A percentile compares a stretch with the other conserved stretches of the same genome.
Evolutionary conservation across 805 yeast genomes (phyloP).

Genomic region (Vanderwaltozyma verrucispora): DNA sequence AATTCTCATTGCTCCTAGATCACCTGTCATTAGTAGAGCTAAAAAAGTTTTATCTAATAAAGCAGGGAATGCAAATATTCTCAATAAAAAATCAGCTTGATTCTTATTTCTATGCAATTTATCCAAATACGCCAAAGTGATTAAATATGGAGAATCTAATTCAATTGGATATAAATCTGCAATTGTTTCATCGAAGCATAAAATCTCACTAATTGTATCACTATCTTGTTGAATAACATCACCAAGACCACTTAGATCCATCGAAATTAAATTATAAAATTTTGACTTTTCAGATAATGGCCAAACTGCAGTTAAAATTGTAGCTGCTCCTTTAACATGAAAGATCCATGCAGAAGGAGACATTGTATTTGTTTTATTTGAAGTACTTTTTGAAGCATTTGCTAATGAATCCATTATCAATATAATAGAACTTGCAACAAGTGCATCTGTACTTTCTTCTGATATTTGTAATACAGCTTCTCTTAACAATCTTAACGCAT

Average conservation of each 20-base stretch:
- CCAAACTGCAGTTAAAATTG: conserved; percentile 91
- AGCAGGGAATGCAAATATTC: conserved; percentile 93
- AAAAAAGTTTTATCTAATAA: conserved; percentile 72
- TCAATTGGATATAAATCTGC: conserved; percentile 82
- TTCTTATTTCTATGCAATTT: conserved; percentile 72
- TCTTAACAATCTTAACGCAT: conserved; percentile 68
- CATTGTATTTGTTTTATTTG: conserved; percentile 30
- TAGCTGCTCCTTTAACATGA: conserved; percentile 95
- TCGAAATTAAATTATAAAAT: conserved; percentile 64
- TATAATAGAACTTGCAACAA: conserved; percentile 84
- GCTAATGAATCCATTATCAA: conserved; percentile 90
- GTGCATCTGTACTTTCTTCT: conserved; percentile 79
- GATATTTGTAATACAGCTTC: conserved; percentile 80
- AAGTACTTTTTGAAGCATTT: conserved; percentile 54
- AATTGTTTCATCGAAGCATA: conserved; percentile 79
- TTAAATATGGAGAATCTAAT: conserved; percentile 71
- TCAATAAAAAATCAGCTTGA: conserved; percentile 73
- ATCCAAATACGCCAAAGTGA: conserved; percentile 76
- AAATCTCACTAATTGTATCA: conserved; percentile 43
- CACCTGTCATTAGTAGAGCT: conserved; percentile 72
- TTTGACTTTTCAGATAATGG: conserved; percentile 66
- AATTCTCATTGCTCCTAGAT: conserved; percentile 78
- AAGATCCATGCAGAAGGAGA: conserved; percentile 96
- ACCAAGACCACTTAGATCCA: conserved; percentile 83
- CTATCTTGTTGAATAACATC: conserved; percentile 37